Conservation (phyloP, 2,329 filamentous ascomycete genomes). For the Huntiella decipiens region DNA sequence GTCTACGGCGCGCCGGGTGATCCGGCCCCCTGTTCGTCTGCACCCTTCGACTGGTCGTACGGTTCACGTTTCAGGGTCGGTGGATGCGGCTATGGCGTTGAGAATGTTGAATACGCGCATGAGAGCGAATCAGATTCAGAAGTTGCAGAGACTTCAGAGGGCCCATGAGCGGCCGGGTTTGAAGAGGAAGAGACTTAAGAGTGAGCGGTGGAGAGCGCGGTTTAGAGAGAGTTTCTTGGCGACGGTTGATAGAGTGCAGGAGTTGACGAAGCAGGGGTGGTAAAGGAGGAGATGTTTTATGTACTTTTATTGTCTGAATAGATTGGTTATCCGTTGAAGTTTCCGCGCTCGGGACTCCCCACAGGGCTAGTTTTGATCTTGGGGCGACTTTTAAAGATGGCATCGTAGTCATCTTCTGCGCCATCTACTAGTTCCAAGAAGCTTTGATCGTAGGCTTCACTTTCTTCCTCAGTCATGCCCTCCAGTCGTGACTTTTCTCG, state of each 20-base stretch:
- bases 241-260: constrained; percentile 42
- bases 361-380: constrained; percentile 60
- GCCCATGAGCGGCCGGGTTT: constrained; percentile 59
- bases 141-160: constrained; percentile 37
- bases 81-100: constrained; percentile 28
- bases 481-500: constrained; percentile 21
- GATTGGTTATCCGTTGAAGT: constrained; percentile 1
- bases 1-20: not conserved
- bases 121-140: constrained; percentile 35
- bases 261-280: constrained; percentile 65
- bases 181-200: constrained; percentile 57
- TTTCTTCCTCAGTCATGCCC: constrained; percentile 25
- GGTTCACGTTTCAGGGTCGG: constrained; percentile 21
- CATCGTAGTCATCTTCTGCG: constrained; percentile 52
- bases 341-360: constrained; percentile 23
- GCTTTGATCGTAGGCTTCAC: constrained; percentile 21
- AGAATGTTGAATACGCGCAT: constrained; percentile 22
- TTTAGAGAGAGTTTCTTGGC: constrained; percentile 53
- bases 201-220: constrained; percentile 46
- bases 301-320: too few species aligned
- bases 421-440: constrained; percentile 46
- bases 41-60: constrained; percentile 27
- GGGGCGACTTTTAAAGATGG: constrained; percentile 70
- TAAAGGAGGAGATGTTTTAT: constrained; percentile 19
- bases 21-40: constrained; percentile 19